A percentile compares a stretch with the other conserved stretches of the same genome.
Conservation (phyloP, 352 stramenopile genomes). For the Pythium vanterpoolii region DNA sequence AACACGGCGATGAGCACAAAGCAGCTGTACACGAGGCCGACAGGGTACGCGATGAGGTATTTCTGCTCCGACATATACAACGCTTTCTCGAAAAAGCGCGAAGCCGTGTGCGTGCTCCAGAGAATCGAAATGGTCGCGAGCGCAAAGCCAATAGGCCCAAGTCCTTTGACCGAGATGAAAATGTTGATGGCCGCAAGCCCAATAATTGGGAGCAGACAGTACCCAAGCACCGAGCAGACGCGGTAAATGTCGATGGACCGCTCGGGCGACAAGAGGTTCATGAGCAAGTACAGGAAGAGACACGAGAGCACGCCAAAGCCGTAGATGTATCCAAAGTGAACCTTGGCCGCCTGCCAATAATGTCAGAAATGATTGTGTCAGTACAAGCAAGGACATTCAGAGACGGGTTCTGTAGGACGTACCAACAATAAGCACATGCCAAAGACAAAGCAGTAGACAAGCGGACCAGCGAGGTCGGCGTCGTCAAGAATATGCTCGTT, state of each 20-base stretch:
- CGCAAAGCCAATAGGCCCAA: slow-evolving; percentile 73
- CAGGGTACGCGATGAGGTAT: slow-evolving; percentile 97
- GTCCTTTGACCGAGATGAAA: slow-evolving; percentile 84
- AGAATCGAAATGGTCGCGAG: slow-evolving; percentile 87
- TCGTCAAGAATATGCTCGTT: slow-evolving; percentile 90
- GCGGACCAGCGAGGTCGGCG: slow-evolving; percentile 92
- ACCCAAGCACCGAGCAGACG: slow-evolving; percentile 95
- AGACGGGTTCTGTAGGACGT: too few species aligned
- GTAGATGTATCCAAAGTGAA: slow-evolving; percentile 99
- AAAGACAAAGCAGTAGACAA: slow-evolving; percentile 94
- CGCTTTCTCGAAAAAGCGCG: slow-evolving; percentile 95
- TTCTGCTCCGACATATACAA: slow-evolving; percentile 95
- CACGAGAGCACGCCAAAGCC: slow-evolving; percentile 97
- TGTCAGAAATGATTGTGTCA: neutral
- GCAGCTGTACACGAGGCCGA: slow-evolving; percentile 95
- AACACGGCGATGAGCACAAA: slow-evolving; percentile 99
- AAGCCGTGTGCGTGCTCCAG: slow-evolving; percentile 95
- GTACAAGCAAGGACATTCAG: neutral
- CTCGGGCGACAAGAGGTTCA: slow-evolving; percentile 93
- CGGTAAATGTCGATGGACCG: slow-evolving; percentile 91
- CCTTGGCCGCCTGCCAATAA: slow-evolving; percentile 71
- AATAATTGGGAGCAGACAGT: slow-evolving; percentile 96
- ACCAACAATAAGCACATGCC: slow-evolving; percentile 93
- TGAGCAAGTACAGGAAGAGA: slow-evolving; percentile 93
- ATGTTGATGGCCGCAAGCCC: slow-evolving; percentile 92